Evolutionary conservation across 2,329 filamentous ascomycete species (phyloP), one percentile per base, ranked within the genome.

Genomic region (Penicillium palitans): DNA sequence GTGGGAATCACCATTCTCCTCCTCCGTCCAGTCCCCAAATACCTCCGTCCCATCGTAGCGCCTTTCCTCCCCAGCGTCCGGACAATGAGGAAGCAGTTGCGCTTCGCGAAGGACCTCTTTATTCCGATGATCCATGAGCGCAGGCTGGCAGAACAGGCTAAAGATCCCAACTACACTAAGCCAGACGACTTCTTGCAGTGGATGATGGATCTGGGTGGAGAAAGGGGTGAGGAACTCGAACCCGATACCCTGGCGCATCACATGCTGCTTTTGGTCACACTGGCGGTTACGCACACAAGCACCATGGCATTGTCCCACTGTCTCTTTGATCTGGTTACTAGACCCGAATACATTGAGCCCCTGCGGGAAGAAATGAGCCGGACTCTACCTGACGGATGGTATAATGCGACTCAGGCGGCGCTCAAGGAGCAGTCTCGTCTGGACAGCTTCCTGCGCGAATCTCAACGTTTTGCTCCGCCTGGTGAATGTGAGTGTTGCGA

Each of bases 251-350:
- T 72, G 31, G 66, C 70, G 2, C 66, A 70, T 42, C 66, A 66
- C 33, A 57, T 71, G 44, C 54, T 72, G 39, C 57, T 68, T 9
- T 50, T 71, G 15, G 68, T 69, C 39, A 68, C 65, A 46, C 41
- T 72, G 46, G 68, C 67, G 2, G 63, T 70, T 29, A 61, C 69
- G 6, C 69, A 72, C 40, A 72, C 70, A 6, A 70, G 66, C 29
- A 64, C 70, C 1, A 69, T 70, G 58, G 61, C 67, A 1, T 58
- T 72, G 56, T 70, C 66, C 6, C 70, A 84, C 76, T 54, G 77
- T 54, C 74, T 87, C 21, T 84, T 81, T 63, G 80, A 83, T 62
- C 66, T 87, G 2, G 78, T 80, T 0, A 71, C 78, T 2, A 70
- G 76, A 33, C 83, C 83, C 0, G 79, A 84, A 31, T 76, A 82